Evolutionary conservation across 257 asterid species (phyloP), one percentile per base, ranked within the genome.

Genomic region (Echium plantagineum): DNA sequence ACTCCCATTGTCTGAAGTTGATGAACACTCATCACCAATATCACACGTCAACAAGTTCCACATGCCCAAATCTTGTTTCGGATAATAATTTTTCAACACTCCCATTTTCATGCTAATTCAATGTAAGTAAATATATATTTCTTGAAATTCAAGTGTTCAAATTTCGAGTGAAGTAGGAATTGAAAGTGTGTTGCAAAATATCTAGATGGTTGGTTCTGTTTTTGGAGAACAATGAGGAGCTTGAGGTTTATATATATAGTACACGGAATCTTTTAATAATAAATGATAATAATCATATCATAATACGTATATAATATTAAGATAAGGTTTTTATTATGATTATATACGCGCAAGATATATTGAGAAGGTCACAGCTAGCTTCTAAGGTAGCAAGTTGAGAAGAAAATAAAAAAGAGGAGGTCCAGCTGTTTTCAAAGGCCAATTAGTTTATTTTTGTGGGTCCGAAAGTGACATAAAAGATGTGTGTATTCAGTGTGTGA

Each of bases 1-100:
- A n/a, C 51, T 63, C 19, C 52, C 52, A 46, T 30, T 64, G 47
- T 72, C 64, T 7, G 79, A 71, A 0, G 72, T 19, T 3, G 74
- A 71, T 3, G 75, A 72, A 10, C 61, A 63, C 19, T 67, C 64
- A 0, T 52, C 66, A 28, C 61, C 51, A 46, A 49, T 21, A 9
- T 64, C 66, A 17, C 47, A 2, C 1, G 69, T 28, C 58, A 68
- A 38, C 9, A 59, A 68, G 15, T 64, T 56, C 4, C 67, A 57
- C 1, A 35, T 28, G 55, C 2, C 1, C 9, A 31, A 7, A 32
- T 32, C 28, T 9, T 68, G 66, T 54, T 72, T 56, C 0, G 57
- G 49, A 51, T 66, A 21, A 20, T 66, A 59, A 17, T 15, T 66
- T 52, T 26, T 55, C 20, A 51, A 56, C 30, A 57, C 52, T 49